Conservation (phyloP, 2,329 filamentous ascomycete genomes). For the Rachicladosporium sp. region DNA sequence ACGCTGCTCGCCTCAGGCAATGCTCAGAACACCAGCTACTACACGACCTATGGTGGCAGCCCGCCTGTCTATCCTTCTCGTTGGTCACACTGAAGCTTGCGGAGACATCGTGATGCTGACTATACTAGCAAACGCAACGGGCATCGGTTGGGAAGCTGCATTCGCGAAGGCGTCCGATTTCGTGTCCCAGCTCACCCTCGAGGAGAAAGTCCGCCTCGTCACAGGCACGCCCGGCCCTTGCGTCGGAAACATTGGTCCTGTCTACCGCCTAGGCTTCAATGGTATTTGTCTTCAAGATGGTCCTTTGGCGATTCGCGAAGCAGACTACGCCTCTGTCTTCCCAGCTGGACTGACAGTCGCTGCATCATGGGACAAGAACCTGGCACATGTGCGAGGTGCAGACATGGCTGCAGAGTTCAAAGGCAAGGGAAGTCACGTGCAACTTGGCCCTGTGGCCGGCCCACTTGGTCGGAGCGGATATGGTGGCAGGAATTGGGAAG, state of each 20-base stretch:
- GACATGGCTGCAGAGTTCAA: slow-evolving; percentile 20
- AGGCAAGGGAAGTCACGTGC: slow-evolving; percentile 41
- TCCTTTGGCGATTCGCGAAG: slow-evolving; percentile 27
- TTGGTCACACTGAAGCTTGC: slow-evolving; percentile 3
- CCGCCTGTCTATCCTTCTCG: slow-evolving; percentile 15
- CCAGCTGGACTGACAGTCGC: slow-evolving; percentile 27
- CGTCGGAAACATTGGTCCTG: slow-evolving; percentile 51
- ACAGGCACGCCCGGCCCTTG: slow-evolving; percentile 20
- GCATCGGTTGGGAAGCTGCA: slow-evolving; percentile 12
- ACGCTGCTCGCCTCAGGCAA: slow-evolving; percentile 1
- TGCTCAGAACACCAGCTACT: slow-evolving; percentile 7
- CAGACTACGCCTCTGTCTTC: slow-evolving; percentile 27
- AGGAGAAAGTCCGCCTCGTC: slow-evolving; percentile 13
- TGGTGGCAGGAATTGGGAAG: slow-evolving; percentile 21
- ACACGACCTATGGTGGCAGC: slow-evolving; percentile 12
- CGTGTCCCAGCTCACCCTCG: slow-evolving; percentile 11
- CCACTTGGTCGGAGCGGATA: slow-evolving; percentile 19
- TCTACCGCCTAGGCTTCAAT: slow-evolving; percentile 19
- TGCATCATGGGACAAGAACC: slow-evolving; percentile 26
- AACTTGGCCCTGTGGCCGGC: slow-evolving; percentile 36
- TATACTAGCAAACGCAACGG: slow-evolving; percentile 10
- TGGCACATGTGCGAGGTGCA: slow-evolving; percentile 22
- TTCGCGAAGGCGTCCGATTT: slow-evolving; percentile 11
- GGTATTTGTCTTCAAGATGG: slow-evolving; percentile 29
- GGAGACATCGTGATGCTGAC: neutral